phyloP scores from a whole-genome alignment of 129 eudicot genomes.

The Tanacetum coccineum region DNA sequence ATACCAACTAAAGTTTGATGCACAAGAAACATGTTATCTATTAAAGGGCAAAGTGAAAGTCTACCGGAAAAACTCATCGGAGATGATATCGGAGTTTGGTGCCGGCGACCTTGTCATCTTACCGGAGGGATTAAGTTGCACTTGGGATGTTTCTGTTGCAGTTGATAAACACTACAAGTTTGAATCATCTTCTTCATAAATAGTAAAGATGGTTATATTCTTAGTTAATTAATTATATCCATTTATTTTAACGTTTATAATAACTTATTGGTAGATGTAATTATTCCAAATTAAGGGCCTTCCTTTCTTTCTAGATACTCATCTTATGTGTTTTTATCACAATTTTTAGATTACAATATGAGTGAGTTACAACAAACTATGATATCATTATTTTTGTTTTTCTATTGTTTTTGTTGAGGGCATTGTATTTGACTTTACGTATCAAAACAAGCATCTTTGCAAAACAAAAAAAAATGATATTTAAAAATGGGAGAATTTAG shows the following conservation, averaged over 20 bases:
- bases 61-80: slow-evolving; percentile 62
- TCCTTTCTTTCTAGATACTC: slow-evolving; percentile 11
- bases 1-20: slow-evolving; percentile 83
- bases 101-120: slow-evolving; percentile 86
- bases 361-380: not conserved
- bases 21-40: slow-evolving; percentile 77
- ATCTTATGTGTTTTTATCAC: slow-evolving; percentile 7
- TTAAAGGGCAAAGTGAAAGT: slow-evolving; percentile 79
- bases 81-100: slow-evolving; percentile 70
- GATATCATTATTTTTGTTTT: not conserved
- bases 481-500: not conserved
- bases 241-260: slow-evolving; percentile 13
- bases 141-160: slow-evolving; percentile 88
- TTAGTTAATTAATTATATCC: not conserved
- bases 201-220: not conserved
- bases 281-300: slow-evolving; percentile 27
- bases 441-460: slow-evolving; percentile 18
- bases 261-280: slow-evolving; percentile 24
- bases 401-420: slow-evolving; percentile 3
- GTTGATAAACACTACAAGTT: slow-evolving; percentile 95
- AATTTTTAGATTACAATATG: slow-evolving; percentile 7
- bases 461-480: not conserved
- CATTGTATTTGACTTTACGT: slow-evolving; percentile 17
- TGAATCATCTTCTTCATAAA: slow-evolving; percentile 51
- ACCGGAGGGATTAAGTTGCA: slow-evolving; percentile 91